Evolutionary conservation across 75 land plant genomes (phyloP).

Genomic region (Sequoia sempervirens): DNA sequence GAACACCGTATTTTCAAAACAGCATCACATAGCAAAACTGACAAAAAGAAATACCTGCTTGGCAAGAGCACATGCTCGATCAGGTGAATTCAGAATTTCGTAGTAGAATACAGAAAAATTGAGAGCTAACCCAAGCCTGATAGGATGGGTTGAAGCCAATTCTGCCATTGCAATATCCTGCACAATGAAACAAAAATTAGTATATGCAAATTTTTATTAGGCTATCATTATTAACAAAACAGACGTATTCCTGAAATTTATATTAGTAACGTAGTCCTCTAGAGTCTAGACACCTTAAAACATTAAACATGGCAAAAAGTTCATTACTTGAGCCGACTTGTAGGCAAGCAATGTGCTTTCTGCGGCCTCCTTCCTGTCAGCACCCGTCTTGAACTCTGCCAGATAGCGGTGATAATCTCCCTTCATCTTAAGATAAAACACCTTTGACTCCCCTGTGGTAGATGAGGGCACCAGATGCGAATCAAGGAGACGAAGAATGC

Average conservation of each 20-base stretch:
- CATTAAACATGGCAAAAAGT: background rate
- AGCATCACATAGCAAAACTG: background rate
- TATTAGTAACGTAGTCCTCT: background rate
- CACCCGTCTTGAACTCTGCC: slow-evolving; percentile 66
- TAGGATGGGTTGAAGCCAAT: slow-evolving; percentile 53
- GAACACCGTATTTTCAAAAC: background rate
- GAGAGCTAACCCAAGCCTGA: slow-evolving; percentile 44
- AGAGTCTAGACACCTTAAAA: background rate
- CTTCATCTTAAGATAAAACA: slow-evolving; percentile 84
- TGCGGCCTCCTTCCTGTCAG: slow-evolving; percentile 71
- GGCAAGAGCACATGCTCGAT: slow-evolving; percentile 48
- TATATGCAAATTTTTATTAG: background rate
- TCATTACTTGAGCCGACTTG: slow-evolving; percentile 63
- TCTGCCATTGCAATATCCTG: slow-evolving; percentile 48
- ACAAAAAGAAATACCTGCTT: slow-evolving; percentile 26
- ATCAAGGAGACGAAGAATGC: slow-evolving; percentile 55
- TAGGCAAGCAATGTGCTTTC: slow-evolving; percentile 69
- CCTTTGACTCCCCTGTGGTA: slow-evolving; percentile 64
- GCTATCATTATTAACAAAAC: background rate
- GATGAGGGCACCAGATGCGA: slow-evolving; percentile 59
- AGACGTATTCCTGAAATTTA: background rate
- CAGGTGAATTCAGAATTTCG: slow-evolving; percentile 55
- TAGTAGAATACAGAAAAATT: slow-evolving; percentile 61
- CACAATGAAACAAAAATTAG: slow-evolving; percentile 4
- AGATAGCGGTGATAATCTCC: slow-evolving; percentile 76